Percentiles rank a stretch among this genome's conserved stretches.
These are phyloP conservation scores for Podosphaera fusca DNA, from an alignment of 2,329 filamentous ascomycete genomes.

Conservation along the genomic window DNA sequence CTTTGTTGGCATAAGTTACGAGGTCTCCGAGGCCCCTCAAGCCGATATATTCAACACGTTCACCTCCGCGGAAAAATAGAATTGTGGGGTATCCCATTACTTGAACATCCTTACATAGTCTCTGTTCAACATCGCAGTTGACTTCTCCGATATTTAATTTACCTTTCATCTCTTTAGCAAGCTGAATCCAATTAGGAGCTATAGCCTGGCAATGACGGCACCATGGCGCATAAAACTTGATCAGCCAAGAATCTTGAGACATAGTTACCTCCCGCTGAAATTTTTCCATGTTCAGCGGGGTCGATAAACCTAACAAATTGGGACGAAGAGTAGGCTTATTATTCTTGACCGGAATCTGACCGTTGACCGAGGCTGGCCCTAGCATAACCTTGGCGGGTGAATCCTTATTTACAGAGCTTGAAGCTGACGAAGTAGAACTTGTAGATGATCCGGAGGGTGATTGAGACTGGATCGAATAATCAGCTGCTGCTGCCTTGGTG, in stretches of 20 bases:
- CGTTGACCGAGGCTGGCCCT: slow-evolving; percentile 18
- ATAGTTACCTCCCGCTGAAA: slow-evolving; percentile 73
- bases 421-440: slow-evolving; percentile 4
- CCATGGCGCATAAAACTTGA: slow-evolving; percentile 98
- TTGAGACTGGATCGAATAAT: neutral
- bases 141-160: slow-evolving; percentile 85
- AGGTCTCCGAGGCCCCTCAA: slow-evolving; percentile 83
- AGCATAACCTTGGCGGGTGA: slow-evolving; percentile 5
- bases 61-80: slow-evolving; percentile 75
- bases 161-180: slow-evolving; percentile 78
- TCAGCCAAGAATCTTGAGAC: slow-evolving; percentile 83
- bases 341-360: slow-evolving; percentile 22
- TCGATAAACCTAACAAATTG: slow-evolving; percentile 55
- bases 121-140: slow-evolving; percentile 68
- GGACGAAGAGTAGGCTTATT: slow-evolving; percentile 32
- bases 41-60: slow-evolving; percentile 81
- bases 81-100: slow-evolving; percentile 71
- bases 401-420: slow-evolving; percentile 8
- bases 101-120: slow-evolving; percentile 78
- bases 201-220: slow-evolving; percentile 88
- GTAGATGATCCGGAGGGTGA: slow-evolving; percentile 5
- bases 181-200: slow-evolving; percentile 70
- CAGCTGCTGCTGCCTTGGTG: slow-evolving; percentile 32
- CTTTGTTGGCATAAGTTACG: slow-evolving; percentile 66
- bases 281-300: slow-evolving; percentile 55